Conservation (phyloP, 768 basidiomycete genomes). For the Stropharia rugosoannulata region DNA sequence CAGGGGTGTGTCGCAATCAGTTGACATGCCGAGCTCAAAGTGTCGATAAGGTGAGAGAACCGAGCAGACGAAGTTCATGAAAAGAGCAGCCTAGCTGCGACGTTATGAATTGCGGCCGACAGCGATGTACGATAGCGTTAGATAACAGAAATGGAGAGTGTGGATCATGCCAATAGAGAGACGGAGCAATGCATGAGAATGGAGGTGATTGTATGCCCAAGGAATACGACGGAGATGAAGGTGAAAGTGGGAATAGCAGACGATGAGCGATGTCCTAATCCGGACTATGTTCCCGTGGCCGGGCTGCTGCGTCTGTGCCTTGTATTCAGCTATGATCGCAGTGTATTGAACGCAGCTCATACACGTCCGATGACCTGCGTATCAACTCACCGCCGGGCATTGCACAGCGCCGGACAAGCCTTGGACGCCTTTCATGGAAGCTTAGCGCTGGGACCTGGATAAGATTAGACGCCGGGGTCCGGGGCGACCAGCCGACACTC, state of each 20-base stretch:
- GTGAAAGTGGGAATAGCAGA: neutral
- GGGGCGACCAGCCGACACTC: neutral
- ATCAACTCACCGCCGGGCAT: no score
- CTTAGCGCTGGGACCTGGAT: neutral
- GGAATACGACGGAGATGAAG: slow-evolving; percentile 1
- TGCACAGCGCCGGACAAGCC: no score
- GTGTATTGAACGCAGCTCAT: no score
- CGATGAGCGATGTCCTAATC: no score
- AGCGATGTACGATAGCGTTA: neutral
- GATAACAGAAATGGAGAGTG: slow-evolving; percentile 2
- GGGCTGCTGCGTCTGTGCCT: no score
- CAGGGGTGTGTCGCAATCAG: slow-evolving; percentile 1
- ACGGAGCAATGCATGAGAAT: neutral
- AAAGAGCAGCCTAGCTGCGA: slow-evolving; percentile 1
- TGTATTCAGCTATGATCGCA: no score
- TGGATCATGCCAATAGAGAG: neutral
- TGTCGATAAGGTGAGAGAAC: slow-evolving; percentile 18
- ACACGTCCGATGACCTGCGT: no score
- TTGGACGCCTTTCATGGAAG: neutral
- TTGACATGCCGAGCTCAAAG: slow-evolving; percentile 10
- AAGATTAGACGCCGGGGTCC: neutral
- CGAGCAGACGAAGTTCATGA: slow-evolving; percentile 1
- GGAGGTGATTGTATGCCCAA: neutral
- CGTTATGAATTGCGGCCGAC: slow-evolving; percentile 1
- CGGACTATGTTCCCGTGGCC: no score